Evolutionary conservation across 2,329 filamentous ascomycete genomes (phyloP).

Genomic region (Trichoderma koningiopsis): DNA sequence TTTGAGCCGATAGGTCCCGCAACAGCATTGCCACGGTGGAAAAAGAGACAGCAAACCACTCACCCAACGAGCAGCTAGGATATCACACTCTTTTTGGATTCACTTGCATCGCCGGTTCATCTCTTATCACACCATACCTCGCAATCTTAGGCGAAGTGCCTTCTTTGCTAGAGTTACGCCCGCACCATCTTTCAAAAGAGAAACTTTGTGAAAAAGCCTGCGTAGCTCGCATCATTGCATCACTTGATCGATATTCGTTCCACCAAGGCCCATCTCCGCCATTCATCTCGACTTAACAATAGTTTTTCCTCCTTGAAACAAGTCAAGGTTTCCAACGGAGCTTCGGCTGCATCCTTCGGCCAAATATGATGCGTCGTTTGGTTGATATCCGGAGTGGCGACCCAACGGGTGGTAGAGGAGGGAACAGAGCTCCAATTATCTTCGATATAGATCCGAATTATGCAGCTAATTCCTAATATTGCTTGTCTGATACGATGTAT

Average conservation of each 20-base stretch:
- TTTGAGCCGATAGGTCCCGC: conserved; percentile 1
- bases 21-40: neutral
- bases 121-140: neutral
- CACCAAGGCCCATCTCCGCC: neutral
- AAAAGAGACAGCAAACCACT: neutral
- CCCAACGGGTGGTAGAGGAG: neutral
- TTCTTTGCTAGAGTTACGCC: neutral
- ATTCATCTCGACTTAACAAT: neutral
- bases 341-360: neutral
- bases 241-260: neutral
- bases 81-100: neutral
- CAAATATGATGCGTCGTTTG: neutral
- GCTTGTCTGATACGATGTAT: neutral
- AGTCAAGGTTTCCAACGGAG: neutral
- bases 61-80: neutral
- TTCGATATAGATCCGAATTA: neutral
- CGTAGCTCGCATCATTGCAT: neutral
- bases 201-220: neutral
- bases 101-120: neutral
- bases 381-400: neutral
- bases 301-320: neutral
- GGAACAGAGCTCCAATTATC: neutral
- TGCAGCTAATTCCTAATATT: neutral
- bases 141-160: neutral
- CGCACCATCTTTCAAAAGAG: neutral